These are phyloP conservation scores for Sclerotinia sclerotiorum DNA, from an alignment of 2,329 filamentous ascomycete species.

Conservation along the genomic window DNA sequence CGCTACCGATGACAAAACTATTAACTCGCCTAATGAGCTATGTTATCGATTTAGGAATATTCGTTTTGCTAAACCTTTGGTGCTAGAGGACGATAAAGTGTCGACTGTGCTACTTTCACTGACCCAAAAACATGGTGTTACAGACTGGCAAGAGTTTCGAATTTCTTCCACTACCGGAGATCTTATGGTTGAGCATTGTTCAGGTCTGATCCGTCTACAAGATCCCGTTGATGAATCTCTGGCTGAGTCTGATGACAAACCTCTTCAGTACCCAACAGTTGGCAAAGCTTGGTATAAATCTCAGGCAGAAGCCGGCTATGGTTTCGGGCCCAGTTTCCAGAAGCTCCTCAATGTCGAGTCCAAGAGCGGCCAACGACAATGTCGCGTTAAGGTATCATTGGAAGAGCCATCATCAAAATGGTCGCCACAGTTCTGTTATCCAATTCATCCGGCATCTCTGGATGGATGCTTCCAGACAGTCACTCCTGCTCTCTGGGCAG, in stretches of 20 bases:
- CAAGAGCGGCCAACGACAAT: conserved; percentile 15
- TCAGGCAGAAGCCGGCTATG: not conserved
- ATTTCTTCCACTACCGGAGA: not conserved
- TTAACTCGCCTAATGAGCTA: not conserved
- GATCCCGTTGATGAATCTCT: not conserved
- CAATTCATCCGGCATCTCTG: conserved; percentile 41
- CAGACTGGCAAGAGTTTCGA: conserved; percentile 17
- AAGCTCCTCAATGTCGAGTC: conserved; percentile 8
- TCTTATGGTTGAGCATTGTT: conserved; percentile 11
- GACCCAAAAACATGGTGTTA: not conserved
- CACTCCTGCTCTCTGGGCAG: conserved; percentile 30
- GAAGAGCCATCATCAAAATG: conserved; percentile 19
- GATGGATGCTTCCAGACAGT: conserved; percentile 40
- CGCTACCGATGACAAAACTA: not conserved
- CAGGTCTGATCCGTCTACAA: conserved; percentile 10
- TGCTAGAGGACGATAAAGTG: conserved; percentile 14
- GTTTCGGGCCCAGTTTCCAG: not conserved
- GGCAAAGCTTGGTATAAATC: conserved; percentile 18
- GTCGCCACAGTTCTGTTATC: conserved; percentile 38
- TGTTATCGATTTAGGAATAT: conserved; percentile 16
- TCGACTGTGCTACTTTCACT: not conserved
- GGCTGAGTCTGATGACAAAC: not conserved
- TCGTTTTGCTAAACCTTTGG: conserved; percentile 20
- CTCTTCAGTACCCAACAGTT: conserved; percentile 8
- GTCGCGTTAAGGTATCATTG: not conserved